Base-by-base conservation (phyloP, 345 rosid genomes). In the Carallia brachiata region DNA sequence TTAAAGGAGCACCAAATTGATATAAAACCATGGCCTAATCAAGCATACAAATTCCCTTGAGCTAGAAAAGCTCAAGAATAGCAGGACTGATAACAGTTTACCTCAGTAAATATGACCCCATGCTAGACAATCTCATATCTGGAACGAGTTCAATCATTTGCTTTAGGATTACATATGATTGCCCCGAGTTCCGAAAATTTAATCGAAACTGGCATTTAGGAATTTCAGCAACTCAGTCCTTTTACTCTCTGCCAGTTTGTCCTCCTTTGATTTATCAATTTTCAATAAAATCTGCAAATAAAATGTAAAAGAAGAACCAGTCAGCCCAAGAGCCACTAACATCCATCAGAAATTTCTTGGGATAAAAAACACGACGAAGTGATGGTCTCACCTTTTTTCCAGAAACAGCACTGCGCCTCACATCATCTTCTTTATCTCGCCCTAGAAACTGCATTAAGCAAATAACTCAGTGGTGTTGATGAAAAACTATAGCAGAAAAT, bases 181-280 rank as follows among this genome's bases (percentile, higher is more conserved):
- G 23, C 32, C 18, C 31, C 16, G 17, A 34, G 62, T 65, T 66
- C 73, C 75, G 48, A 2, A 37, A 54, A 44, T 75, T 89, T 88
- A 95, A 83, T 92, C 98, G 74, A 86, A 92, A 80, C 96, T 95
- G 66, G 97, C 98, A 79, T 95, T 95, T 72, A 95, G 83, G 87
- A 95, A 95, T 80, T 92, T 95, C 66, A 95, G 89, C 81, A 92
- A 80, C 67, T 95, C 97, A 67, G 81, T 92, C 82, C 99, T 82
- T 79, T 90, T 89, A 69, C 68, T 88, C 83, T 95, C 98, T 12
- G 96, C 99, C 61, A 69, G 88, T 80, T 92, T 95, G 72, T 95
- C 99, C 84, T 95, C 96, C 85, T 90, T 95, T 7, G 99, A 75
- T 69, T 95, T 95, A 68, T 95, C 99, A 66, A 95, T 88, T 84